phyloP scores from a whole-genome alignment of 1,139 yeast species.

The Lodderomyces theae region DNA sequence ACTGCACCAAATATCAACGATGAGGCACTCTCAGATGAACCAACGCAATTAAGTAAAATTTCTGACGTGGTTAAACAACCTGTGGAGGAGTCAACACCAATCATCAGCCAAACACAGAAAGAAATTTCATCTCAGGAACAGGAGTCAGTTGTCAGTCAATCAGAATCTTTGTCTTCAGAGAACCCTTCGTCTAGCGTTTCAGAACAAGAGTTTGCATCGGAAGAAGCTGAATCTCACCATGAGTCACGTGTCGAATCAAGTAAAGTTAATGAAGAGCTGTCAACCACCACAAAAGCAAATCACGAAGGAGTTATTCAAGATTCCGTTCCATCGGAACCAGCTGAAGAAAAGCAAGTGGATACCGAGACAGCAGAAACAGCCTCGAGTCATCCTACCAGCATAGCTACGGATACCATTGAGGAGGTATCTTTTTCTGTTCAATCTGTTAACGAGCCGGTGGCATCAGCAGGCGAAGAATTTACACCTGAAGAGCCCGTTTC shows the following conservation, averaged over 20 bases:
- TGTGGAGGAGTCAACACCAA: background rate
- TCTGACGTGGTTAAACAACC: background rate
- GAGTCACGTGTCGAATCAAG: too few species aligned
- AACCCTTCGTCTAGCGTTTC: too few species aligned
- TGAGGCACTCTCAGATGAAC: background rate
- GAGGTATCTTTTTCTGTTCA: background rate
- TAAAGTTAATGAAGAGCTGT: too few species aligned
- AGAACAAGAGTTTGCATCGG: too few species aligned
- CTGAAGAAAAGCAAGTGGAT: background rate
- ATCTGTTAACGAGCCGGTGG: background rate
- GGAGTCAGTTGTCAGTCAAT: background rate
- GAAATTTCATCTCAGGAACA: background rate
- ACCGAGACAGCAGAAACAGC: background rate
- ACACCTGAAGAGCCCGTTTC: slow-evolving; percentile 3
- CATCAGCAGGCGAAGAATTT: slow-evolving; percentile 5
- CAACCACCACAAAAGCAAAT: too few species aligned
- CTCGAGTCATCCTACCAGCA: background rate
- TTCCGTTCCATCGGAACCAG: background rate
- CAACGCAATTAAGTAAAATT: background rate
- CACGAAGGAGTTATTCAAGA: background rate
- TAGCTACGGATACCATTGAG: background rate
- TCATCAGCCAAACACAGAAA: background rate
- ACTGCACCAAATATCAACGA: background rate
- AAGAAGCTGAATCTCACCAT: too few species aligned
- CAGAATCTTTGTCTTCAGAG: background rate